These are phyloP conservation scores for Podosphaera leucotricha DNA, from an alignment of 2,329 filamentous ascomycete species.

Conservation along the genomic window DNA sequence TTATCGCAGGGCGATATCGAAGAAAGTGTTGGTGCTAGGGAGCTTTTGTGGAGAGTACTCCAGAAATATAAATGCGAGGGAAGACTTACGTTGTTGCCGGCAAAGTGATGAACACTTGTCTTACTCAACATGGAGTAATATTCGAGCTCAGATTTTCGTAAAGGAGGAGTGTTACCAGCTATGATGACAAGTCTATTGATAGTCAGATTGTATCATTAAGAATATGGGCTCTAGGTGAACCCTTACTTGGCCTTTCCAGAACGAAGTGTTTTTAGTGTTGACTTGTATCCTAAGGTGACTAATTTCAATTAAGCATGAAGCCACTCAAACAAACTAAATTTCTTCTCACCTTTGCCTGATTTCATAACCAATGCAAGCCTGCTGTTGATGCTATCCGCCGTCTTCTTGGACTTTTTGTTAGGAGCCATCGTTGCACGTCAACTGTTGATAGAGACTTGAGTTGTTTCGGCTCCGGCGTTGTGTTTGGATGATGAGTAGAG, in stretches of 20 bases:
- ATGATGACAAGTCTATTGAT: slow-evolving; percentile 55
- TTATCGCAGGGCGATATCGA: slow-evolving; percentile 59
- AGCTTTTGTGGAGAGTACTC: not conserved
- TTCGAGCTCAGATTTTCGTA: slow-evolving; percentile 94
- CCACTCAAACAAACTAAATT: not conserved
- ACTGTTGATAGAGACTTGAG: slow-evolving; percentile 7
- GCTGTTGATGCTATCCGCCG: slow-evolving; percentile 51
- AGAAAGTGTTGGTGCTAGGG: not conserved
- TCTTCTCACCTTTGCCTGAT: slow-evolving; percentile 31
- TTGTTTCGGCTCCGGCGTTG: not conserved
- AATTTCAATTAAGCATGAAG: slow-evolving; percentile 6
- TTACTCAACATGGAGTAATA: slow-evolving; percentile 87
- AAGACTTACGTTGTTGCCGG: slow-evolving; percentile 86
- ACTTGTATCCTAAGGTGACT: slow-evolving; percentile 82
- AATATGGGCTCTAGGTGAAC: not conserved
- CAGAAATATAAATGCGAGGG: slow-evolving; percentile 3
- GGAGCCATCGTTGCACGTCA: slow-evolving; percentile 22
- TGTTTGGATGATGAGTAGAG: not conserved
- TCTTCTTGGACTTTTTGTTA: slow-evolving; percentile 57
- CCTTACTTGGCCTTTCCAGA: slow-evolving; percentile 75
- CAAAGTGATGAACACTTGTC: slow-evolving; percentile 94
- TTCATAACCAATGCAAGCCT: slow-evolving; percentile 40
- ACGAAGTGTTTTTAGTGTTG: slow-evolving; percentile 71
- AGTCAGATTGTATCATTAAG: not conserved
- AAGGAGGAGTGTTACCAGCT: slow-evolving; percentile 84